Conservation (phyloP, 1,284 basidiomycete species). For the Cryptococcus wingfieldii region DNA sequence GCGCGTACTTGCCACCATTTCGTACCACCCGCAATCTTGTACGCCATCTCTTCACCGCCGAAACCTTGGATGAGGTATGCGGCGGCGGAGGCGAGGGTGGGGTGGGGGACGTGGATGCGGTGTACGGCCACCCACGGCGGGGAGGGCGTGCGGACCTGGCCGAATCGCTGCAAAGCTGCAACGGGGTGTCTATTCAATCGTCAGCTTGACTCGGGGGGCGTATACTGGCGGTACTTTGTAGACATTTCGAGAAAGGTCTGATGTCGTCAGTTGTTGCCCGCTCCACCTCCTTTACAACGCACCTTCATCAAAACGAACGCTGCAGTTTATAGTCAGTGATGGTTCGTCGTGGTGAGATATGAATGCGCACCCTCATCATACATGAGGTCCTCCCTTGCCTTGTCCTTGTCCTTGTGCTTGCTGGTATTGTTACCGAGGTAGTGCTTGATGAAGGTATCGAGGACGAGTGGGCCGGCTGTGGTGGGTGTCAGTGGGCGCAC, state of each 20-base stretch:
- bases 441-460: constrained; percentile 76
- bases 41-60: constrained; percentile 72
- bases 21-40: constrained; percentile 74
- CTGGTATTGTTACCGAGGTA: constrained; percentile 60
- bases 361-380: constrained; percentile 61
- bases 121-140: constrained; percentile 84
- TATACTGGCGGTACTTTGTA: constrained; percentile 43
- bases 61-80: constrained; percentile 69
- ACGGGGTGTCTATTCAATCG: constrained; percentile 60
- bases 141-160: constrained; percentile 77
- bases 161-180: constrained; percentile 78
- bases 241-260: constrained; percentile 62
- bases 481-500: not conserved
- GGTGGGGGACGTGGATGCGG: constrained; percentile 60
- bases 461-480: constrained; percentile 62
- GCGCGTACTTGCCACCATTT: constrained; percentile 97
- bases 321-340: constrained; percentile 18
- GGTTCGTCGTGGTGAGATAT: not conserved
- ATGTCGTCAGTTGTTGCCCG: not conserved
- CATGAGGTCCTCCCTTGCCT: constrained; percentile 61
- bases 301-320: constrained; percentile 77
- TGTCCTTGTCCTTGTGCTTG: constrained; percentile 14
- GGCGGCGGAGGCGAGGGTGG: constrained; percentile 73
- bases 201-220: not conserved
- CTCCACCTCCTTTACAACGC: constrained; percentile 11